Conservation (phyloP, 2,329 filamentous ascomycete species). For the Colletotrichum sp. region DNA sequence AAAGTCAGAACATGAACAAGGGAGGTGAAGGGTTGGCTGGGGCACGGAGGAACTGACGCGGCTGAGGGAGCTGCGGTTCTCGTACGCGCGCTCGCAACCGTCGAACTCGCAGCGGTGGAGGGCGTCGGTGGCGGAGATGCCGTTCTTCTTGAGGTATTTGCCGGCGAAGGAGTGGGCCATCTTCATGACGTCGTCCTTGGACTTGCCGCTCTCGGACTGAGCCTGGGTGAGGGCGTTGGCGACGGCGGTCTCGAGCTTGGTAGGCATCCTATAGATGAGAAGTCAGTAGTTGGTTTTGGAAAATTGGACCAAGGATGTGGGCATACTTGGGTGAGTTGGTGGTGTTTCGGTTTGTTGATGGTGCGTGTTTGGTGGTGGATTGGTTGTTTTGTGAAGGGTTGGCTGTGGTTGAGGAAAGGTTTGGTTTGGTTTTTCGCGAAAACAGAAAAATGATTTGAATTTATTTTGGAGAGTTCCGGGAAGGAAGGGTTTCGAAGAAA, state of each 20-base stretch:
- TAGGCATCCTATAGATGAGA: not conserved
- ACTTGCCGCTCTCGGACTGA: not conserved
- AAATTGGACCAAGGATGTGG: not conserved
- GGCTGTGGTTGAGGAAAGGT: not conserved
- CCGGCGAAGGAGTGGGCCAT: not conserved
- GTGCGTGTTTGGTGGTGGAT: not conserved
- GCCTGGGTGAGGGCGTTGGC: not conserved
- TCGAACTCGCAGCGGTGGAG: not conserved
- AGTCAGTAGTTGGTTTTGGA: fast-evolving
- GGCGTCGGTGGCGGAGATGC: not conserved
- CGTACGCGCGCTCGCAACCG: not conserved
- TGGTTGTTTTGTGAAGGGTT: not conserved
- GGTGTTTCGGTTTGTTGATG: not conserved
- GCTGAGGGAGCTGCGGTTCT: not conserved
- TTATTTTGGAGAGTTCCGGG: not conserved
- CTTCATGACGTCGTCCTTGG: not conserved
- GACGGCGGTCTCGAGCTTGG: not conserved
- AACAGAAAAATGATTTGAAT: not conserved
- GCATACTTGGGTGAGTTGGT: not conserved
- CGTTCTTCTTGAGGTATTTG: not conserved
- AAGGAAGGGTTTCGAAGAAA: not conserved
- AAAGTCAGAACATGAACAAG: not conserved
- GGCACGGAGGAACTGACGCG: not conserved
- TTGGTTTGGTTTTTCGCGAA: not conserved
- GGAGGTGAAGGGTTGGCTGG: not conserved